Evolutionary conservation across 129 eudicot species (phyloP), one percentile per base, ranked within the genome.

Genomic region (Silybum marianum): DNA sequence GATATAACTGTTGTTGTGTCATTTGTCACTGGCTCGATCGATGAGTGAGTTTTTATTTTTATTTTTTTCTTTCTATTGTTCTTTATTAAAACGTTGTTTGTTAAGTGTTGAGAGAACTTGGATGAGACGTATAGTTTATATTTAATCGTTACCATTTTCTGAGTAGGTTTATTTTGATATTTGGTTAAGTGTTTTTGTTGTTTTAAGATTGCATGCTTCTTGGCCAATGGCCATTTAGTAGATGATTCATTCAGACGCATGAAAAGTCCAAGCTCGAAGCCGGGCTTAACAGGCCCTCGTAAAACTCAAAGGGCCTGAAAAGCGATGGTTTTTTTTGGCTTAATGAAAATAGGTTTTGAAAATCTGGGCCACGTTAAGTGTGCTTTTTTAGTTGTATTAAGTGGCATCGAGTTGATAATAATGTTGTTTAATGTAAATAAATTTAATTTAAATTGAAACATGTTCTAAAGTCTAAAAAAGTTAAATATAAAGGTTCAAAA

Each of bases 1-100:
- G 98, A 95, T 81, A 78, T 92, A 21, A 95, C 98, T 8, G 97
- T 95, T 65, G 93, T 95, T 6, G 94, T 92, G 58, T 89, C 98
- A 21, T 92, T 83, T 79, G 82, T 95, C 62, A 86, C 85, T 69
- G 69, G 73, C 62, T 73, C 81, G 22, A 63, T 25, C 21, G 32
- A 72, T 2, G 83, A 72, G 74, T 83, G 76, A 76, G 68, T 7
- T 72, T 82, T 38, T 58, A 1, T n/a, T 78, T 48, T 74, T 10
- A 0, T 4, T 32, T 32, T 32, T 40, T 22, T 21, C 10, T 23
- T 25, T 44, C 26, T 3, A n/a, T 32, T 6, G n/a, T 70, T 69
- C 66, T 58, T 58, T 58, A 58, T 69, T 46, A 2, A 48, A 80
- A 58, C 22, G 3, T 24, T 19, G 42, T 76, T 60, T 19, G 30